Evolutionary conservation across 2,329 filamentous ascomycete species (phyloP), one percentile per base, ranked within the genome.

Genomic region (Drechslerella coelobrocha): DNA sequence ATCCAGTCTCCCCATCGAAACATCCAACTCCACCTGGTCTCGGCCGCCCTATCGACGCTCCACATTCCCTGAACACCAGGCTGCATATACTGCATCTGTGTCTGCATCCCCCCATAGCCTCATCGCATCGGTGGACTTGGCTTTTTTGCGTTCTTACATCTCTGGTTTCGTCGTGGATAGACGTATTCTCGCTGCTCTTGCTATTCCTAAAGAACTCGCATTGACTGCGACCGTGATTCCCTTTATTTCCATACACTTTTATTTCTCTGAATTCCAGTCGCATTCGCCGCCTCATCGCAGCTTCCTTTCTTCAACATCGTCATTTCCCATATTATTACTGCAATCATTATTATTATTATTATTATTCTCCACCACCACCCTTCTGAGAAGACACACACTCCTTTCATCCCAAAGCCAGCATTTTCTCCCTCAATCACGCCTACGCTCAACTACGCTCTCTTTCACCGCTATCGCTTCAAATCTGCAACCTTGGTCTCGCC

Each of bases 301-400:
- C 41, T 45, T 45, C 41, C 41, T 45, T 45, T 45, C 41, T 45
- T 45, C 17, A 19, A 19, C 41, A 45, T 19, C 41, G 41, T 45
- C 41, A 45, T 45, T 45, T 45, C 41, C 41, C 41, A 21, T 10
- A 8, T 19, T 19, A 45, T 19, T 23, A 39, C n/a, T n/a, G n/a
- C n/a, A n/a, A n/a, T 45, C 21, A 21, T 45, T 21, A 45, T 23
- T 45, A 9, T 45, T 19, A n/a, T 45, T 31, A 31, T 45, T 45
- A 17, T 23, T 23, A 45, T 23, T n/a, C 41, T 21, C 19, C 10
- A 19, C 14, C 17, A 45, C 37, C 41, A 45, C 41, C 41, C 4
- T 17, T 4, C n/a, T 17, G 8, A 45, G n/a, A 14, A 45, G 7
- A 17, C 37, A 41, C 41, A 19, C 41, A 31, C 29, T 12, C 29